Percentiles rank a stretch among this genome's conserved stretches.
These are phyloP conservation scores for Russula emetica DNA, from an alignment of 768 basidiomycete genomes.

Conservation along the genomic window DNA sequence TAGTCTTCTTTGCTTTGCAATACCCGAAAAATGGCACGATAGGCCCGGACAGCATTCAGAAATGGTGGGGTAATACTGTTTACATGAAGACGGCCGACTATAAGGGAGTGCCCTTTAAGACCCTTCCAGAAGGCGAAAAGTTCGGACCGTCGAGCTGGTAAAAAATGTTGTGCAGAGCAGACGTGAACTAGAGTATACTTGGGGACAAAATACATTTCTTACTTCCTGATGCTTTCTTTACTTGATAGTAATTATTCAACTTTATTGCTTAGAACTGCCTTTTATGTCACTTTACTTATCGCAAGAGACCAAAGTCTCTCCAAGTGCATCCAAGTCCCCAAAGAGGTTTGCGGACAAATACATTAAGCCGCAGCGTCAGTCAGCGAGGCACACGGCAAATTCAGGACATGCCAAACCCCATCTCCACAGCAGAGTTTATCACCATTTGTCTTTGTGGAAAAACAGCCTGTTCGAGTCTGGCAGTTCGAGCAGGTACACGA, in stretches of 20 bases:
- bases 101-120: conserved; percentile 21
- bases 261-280: conserved; percentile 58
- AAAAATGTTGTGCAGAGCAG: no score
- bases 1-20: no score
- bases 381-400: no score
- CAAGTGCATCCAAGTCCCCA: no score
- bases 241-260: conserved; percentile 37
- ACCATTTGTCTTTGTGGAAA: conserved; percentile 33
- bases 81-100: conserved; percentile 35
- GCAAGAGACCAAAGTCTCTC: no score
- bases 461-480: conserved; percentile 43
- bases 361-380: no score
- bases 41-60: conserved; percentile 35
- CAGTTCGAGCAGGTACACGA: no score
- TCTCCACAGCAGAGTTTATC: no score
- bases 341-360: no score
- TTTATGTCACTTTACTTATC: no score
- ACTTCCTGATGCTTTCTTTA: conserved; percentile 27
- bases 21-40: no score
- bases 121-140: conserved; percentile 1
- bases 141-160: conserved; percentile 27
- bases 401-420: conserved; percentile 37
- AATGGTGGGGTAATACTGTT: conserved; percentile 69
- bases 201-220: conserved; percentile 46
- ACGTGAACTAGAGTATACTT: no score